These are phyloP conservation scores for Hypoxylon sp. DNA, from an alignment of 2,329 filamentous ascomycete genomes.

Conservation along the genomic window DNA sequence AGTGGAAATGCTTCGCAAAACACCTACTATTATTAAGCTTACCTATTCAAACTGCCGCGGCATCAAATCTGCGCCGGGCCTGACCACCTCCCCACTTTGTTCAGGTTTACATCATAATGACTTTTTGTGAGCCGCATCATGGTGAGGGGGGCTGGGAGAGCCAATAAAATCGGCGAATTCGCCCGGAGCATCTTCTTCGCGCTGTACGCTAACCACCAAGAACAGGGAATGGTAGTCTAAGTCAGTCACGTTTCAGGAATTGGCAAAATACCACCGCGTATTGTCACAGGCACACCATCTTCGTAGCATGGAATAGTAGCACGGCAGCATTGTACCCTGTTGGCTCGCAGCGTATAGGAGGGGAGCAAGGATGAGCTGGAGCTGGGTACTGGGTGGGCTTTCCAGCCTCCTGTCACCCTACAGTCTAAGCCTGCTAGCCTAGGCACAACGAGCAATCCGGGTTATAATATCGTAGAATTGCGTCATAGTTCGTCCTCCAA, in stretches of 20 bases:
- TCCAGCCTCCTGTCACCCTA: conserved; percentile 17
- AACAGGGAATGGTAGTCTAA: conserved; percentile 13
- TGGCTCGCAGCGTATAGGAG: neutral
- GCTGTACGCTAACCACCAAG: conserved; percentile 27
- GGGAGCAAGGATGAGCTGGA: conserved; percentile 20
- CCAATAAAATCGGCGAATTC: conserved; percentile 22
- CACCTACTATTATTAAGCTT: neutral
- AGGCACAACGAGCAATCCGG: conserved; percentile 9
- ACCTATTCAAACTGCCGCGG: conserved; percentile 1
- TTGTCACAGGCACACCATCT: conserved; percentile 1
- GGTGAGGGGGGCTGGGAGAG: conserved; percentile 23
- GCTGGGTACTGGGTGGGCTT: neutral
- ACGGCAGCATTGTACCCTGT: neutral
- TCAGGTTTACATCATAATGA: conserved; percentile 36
- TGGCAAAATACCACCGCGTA: conserved; percentile 19
- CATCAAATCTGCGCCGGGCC: neutral
- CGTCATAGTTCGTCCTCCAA: conserved; percentile 37
- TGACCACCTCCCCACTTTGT: conserved; percentile 15
- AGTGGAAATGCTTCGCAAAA: neutral
- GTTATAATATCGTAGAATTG: conserved; percentile 18
- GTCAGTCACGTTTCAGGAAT: conserved; percentile 15
- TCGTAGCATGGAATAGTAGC: neutral
- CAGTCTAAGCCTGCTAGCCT: conserved; percentile 1
- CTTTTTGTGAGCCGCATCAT: conserved; percentile 23
- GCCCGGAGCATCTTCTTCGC: conserved; percentile 21